Conservation (phyloP, 495 filamentous ascomycete species). For the Penicillium longicatenatum region DNA sequence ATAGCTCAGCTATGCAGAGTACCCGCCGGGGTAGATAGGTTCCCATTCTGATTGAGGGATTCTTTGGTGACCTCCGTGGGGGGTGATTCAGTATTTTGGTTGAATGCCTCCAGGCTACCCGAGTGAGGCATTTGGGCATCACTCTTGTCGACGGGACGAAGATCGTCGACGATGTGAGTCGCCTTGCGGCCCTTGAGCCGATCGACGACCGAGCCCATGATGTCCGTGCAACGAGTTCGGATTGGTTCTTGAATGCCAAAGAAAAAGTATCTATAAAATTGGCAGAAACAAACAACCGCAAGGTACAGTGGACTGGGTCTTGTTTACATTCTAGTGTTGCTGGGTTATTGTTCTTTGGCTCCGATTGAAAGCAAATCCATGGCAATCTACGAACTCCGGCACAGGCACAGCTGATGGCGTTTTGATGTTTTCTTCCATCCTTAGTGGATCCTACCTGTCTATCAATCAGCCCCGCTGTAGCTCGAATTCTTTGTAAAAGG, state of each 20-base stretch:
- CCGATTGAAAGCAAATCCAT: neutral
- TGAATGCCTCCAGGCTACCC: neutral
- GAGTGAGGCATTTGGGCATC: neutral
- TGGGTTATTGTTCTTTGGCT: too few species aligned
- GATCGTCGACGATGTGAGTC: neutral
- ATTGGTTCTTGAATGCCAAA: too few species aligned
- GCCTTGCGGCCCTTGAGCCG: neutral
- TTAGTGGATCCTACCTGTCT: neutral
- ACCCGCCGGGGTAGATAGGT: constrained; percentile 18
- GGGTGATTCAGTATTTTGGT: neutral
- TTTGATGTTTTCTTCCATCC: neutral
- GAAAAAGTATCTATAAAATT: neutral
- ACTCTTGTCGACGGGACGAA: neutral
- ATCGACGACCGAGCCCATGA: constrained; percentile 2
- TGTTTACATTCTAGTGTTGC: neutral
- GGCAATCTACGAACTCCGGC: neutral
- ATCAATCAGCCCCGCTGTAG: neutral
- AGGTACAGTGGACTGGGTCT: neutral
- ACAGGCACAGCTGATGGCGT: too few species aligned
- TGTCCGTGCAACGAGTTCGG: constrained; percentile 15
- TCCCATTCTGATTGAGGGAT: constrained; percentile 17
- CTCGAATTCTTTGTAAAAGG: neutral
- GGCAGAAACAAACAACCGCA: too few species aligned
- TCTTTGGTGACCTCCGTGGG: neutral
- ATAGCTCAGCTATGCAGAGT: constrained; percentile 51